Percentiles rank a stretch among this genome's conserved stretches.
Conservation (phyloP, 352 stramenopile genomes). For the Phytopythium oedochilum region DNA sequence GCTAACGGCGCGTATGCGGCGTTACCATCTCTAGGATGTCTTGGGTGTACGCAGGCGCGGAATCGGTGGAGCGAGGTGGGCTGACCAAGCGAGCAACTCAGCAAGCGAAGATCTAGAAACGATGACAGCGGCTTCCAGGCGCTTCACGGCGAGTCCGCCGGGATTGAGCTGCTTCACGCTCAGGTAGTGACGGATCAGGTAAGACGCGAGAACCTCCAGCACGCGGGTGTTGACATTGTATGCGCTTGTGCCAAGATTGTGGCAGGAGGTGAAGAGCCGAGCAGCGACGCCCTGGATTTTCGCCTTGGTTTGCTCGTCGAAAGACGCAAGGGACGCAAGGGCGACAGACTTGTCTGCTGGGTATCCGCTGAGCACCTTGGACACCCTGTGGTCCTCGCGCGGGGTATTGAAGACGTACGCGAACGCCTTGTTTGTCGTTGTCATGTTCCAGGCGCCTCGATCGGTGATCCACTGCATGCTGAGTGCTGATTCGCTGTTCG, state of each 20-base stretch:
- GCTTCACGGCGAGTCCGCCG: neutral
- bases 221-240: constrained; percentile 8
- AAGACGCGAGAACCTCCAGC: constrained; percentile 3
- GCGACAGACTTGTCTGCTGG: neutral
- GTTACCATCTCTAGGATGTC: neutral
- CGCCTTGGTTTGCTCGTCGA: constrained; percentile 1
- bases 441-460: constrained; percentile 12
- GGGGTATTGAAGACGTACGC: constrained; percentile 15
- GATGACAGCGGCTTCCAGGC: neutral
- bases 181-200: constrained; percentile 9
- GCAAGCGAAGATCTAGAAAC: constrained; percentile 1
- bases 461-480: constrained; percentile 1
- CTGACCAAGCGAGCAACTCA: constrained; percentile 6
- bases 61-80: neutral
- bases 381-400: constrained; percentile 7
- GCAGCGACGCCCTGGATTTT: neutral
- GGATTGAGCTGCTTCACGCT: neutral
- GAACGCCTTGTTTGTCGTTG: constrained; percentile 13
- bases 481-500: constrained; percentile 3
- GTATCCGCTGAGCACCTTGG: constrained; percentile 16
- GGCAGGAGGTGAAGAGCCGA: constrained; percentile 1
- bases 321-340: neutral
- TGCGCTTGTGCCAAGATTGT: neutral
- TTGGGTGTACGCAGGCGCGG: neutral
- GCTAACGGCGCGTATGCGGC: neutral